Evolutionary conservation across 768 basidiomycete species (phyloP).

Genomic region (Artomyces pyxidatus): DNA sequence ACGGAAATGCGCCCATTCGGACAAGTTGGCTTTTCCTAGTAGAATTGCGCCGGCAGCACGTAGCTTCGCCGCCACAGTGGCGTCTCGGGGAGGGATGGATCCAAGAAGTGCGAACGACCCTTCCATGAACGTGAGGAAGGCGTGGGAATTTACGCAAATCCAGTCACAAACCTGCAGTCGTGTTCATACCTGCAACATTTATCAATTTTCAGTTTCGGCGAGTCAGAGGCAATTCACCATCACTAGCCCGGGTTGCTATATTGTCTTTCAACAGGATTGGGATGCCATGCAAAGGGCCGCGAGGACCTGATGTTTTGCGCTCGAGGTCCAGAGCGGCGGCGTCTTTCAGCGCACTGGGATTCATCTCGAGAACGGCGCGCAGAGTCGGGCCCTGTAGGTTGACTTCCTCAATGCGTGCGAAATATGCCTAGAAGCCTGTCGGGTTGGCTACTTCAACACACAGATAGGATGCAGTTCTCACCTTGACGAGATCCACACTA

Average conservation of each 20-base stretch:
- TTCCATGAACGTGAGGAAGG: not conserved
- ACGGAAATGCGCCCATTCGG: conserved; percentile 35
- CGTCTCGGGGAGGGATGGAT: conserved; percentile 12
- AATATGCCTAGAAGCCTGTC: conserved; percentile 40
- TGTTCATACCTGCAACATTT: not conserved
- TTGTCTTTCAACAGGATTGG: conserved; percentile 44
- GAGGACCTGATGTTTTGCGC: conserved; percentile 32
- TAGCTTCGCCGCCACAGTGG: conserved; percentile 9
- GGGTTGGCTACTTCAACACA: too few species aligned
- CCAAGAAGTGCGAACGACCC: conserved; percentile 15
- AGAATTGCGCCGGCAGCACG: conserved; percentile 30
- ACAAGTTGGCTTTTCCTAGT: conserved; percentile 33
- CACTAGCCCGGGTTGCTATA: conserved; percentile 26
- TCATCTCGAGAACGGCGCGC: conserved; percentile 52
- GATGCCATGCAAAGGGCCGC: conserved; percentile 46
- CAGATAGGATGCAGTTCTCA: too few species aligned
- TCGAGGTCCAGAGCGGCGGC: conserved; percentile 44
- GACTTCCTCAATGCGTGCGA: conserved; percentile 60
- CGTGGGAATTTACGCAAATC: not conserved
- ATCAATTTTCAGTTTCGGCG: not conserved
- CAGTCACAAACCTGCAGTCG: not conserved
- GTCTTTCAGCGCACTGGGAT: conserved; percentile 41
- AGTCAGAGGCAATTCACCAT: conserved; percentile 15
- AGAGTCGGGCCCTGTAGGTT: conserved; percentile 50
- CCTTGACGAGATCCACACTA: conserved; percentile 57